These are phyloP conservation scores for Phyllosticta citribraziliensis DNA, from an alignment of 2,329 filamentous ascomycete genomes.

Conservation along the genomic window DNA sequence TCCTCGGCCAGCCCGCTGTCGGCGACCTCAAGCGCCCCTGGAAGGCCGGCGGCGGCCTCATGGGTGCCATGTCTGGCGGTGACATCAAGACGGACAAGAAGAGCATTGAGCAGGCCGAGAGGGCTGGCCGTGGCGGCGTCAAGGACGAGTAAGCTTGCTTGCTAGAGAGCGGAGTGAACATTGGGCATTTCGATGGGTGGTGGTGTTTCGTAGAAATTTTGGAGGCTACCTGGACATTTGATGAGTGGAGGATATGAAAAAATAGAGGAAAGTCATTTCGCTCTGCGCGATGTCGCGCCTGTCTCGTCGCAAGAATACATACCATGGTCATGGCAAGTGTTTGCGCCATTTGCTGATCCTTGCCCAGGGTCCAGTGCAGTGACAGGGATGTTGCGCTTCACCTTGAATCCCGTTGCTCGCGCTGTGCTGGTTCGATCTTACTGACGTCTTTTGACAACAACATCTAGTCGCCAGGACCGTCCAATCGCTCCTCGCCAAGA, in stretches of 20 bases:
- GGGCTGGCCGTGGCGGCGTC: constrained; percentile 39
- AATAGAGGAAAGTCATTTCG: background rate
- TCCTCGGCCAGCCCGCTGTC: constrained; percentile 75
- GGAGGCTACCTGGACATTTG: background rate
- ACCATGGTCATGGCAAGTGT: too few relatives aligned
- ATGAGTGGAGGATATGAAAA: background rate
- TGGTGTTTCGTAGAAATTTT: background rate
- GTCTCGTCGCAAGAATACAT: background rate
- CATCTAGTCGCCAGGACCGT: background rate
- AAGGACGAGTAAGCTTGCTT: constrained; percentile 39
- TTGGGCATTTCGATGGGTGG: background rate
- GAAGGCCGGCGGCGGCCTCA: constrained; percentile 76
- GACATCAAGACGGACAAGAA: constrained; percentile 74
- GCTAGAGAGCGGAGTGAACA: background rate
- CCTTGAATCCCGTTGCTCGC: too few relatives aligned
- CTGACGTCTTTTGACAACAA: too few relatives aligned
- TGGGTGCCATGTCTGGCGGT: constrained; percentile 63
- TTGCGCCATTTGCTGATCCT: too few relatives aligned
- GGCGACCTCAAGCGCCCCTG: constrained; percentile 94
- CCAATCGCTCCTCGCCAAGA: background rate
- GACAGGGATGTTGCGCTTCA: too few relatives aligned
- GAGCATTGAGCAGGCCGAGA: constrained; percentile 44
- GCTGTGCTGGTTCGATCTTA: too few relatives aligned
- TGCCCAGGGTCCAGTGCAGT: too few relatives aligned
- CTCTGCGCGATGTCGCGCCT: background rate